Evolutionary conservation across 768 basidiomycete genomes (phyloP), one percentile per base, ranked within the genome.

Genomic region (Auricularia sp.): DNA sequence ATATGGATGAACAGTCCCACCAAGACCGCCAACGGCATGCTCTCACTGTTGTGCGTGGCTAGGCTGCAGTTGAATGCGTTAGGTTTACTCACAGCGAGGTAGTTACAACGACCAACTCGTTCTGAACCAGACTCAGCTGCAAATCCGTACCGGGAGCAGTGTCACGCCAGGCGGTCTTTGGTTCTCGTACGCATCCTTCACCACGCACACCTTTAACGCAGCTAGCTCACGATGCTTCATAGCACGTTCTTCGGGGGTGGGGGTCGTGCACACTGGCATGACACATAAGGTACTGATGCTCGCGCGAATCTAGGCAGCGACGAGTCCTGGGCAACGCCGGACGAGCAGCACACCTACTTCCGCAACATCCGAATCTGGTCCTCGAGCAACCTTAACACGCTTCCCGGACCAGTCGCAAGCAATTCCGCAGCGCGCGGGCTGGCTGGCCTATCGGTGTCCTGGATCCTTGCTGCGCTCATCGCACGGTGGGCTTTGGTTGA

Each of bases 211-310:
- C 60, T 6, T 14, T 66, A 54, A 36, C 35, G 58, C 39, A 64
- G 66, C 23, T 29, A 64, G 66, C 23, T 29, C 0, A 29, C 29
- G 3, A 3, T 3, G 29, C 64, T 56, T 18, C 61, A 61, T 66
- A 88, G 88, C 39, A 91, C 89, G 23, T 92, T 93, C 77, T 93
- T 91, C 71, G 91, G 90, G 74, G 91, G 88, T 42, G 12, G 29
- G 29, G 29, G 29, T 29, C 29, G 29, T 2, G 29, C 29, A 2
- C 29, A 2, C 29, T 29, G 7, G 39, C 3, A 8, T 0, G 7
- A 1, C 39, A 14, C 39, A 4, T 42, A 14, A 4, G 39, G 39
- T 29, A 42, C 12, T 42, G 39, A 7, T 42, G 39, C 39, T 14
- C 77, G 67, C 72, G 65, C 65, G 18, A 5, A 35, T 62, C 51